Conservation (phyloP, 129 eudicot genomes). For the Chrysanthemum makinoi region DNA sequence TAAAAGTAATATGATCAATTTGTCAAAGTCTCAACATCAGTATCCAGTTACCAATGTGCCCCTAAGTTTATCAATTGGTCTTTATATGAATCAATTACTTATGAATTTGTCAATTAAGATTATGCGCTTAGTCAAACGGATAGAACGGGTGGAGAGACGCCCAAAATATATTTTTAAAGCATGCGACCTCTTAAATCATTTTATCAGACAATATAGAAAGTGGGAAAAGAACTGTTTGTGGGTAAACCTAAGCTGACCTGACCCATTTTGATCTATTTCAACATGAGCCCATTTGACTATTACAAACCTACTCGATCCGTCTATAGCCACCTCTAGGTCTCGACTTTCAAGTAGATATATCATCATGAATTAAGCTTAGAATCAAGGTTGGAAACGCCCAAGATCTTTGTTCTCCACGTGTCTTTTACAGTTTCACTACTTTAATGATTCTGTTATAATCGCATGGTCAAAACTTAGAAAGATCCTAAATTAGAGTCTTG, state of each 20-base stretch:
- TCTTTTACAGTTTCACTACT: not conserved
- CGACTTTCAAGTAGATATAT: not conserved
- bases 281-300: not conserved
- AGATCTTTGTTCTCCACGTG: not conserved
- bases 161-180: not conserved
- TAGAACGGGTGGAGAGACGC: not conserved
- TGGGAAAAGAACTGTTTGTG: not conserved
- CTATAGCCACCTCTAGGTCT: not conserved
- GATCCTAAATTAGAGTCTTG: not conserved
- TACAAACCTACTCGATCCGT: not conserved
- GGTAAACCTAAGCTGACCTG: not conserved
- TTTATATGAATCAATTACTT: not conserved
- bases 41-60: constrained; percentile 8
- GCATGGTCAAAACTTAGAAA: not conserved
- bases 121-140: not conserved
- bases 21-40: constrained; percentile 15
- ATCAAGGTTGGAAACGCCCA: not conserved
- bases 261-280: not conserved
- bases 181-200: not conserved
- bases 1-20: constrained; percentile 6
- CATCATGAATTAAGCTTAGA: not conserved
- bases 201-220: not conserved
- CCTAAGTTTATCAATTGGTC: too few relatives aligned
- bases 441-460: not conserved
- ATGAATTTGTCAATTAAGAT: not conserved